A percentile compares a stretch with the other conserved stretches of the same genome.
Conservation (phyloP, 192 early-diverging fungal species). For the Bifiguratus adelaidae region DNA sequence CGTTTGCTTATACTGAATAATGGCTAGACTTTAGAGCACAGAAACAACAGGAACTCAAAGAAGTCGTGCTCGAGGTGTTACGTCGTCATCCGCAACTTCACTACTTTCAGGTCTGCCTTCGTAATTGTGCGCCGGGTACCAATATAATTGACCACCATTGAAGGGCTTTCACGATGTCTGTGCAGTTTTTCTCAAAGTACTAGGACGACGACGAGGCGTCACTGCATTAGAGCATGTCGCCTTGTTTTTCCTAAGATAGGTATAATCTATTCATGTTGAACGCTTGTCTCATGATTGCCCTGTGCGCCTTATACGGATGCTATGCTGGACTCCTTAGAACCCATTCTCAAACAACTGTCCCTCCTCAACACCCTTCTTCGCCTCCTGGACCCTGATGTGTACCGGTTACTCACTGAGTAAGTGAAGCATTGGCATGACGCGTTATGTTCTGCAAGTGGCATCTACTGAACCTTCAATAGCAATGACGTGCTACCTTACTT, state of each 20-base stretch:
- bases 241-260: conserved; percentile 38
- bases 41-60: conserved; percentile 30
- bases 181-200: conserved; percentile 23
- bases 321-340: conserved; percentile 36
- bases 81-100: conserved; percentile 28
- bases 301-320: conserved; percentile 22
- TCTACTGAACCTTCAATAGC: conserved; percentile 4
- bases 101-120: conserved; percentile 36
- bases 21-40: background rate
- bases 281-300: background rate
- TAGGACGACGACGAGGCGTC: conserved; percentile 25
- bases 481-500: conserved; percentile 37
- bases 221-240: conserved; percentile 28
- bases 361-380: conserved; percentile 23
- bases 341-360: conserved; percentile 28
- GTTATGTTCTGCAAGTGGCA: background rate
- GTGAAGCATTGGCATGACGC: background rate
- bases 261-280: background rate
- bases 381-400: conserved; percentile 29
- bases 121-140: background rate
- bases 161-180: conserved; percentile 50
- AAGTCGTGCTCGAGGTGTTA: conserved; percentile 36
- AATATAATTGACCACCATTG: background rate
- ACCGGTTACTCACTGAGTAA: conserved; percentile 30
- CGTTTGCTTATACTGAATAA: background rate